These are phyloP conservation scores for Neophaeococcomyces aloes DNA, from an alignment of 2,329 filamentous ascomycete species.

Conservation along the genomic window DNA sequence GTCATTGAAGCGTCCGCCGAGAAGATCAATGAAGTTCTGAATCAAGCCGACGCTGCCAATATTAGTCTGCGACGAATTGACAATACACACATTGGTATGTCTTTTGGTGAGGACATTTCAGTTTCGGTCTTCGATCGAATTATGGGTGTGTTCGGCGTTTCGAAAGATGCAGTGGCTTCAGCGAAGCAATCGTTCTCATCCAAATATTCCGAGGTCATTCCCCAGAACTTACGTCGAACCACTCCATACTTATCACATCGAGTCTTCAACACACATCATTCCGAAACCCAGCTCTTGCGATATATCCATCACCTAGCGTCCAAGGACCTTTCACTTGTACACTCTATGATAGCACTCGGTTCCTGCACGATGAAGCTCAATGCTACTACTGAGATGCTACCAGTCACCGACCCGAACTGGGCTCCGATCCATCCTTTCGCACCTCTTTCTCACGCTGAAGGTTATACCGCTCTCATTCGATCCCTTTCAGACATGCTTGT, in stretches of 20 bases:
- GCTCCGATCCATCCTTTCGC: slow-evolving; percentile 73
- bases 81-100: slow-evolving; percentile 56
- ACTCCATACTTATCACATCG: slow-evolving; percentile 75
- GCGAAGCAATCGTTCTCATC: slow-evolving; percentile 28
- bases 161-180: slow-evolving; percentile 8
- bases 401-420: slow-evolving; percentile 66
- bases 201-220: slow-evolving; percentile 28
- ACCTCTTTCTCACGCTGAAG: slow-evolving; percentile 51
- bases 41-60: slow-evolving; percentile 36
- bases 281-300: slow-evolving; percentile 83
- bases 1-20: slow-evolving; percentile 50
- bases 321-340: slow-evolving; percentile 84
- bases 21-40: slow-evolving; percentile 42
- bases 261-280: slow-evolving; percentile 90
- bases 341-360: slow-evolving; percentile 95
- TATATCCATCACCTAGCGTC: slow-evolving; percentile 91
- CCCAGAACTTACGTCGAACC: slow-evolving; percentile 51
- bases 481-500: slow-evolving; percentile 66
- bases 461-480: slow-evolving; percentile 60
- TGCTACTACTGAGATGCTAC: slow-evolving; percentile 83
- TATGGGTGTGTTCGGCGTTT: slow-evolving; percentile 28
- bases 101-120: slow-evolving; percentile 56
- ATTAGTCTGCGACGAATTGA: slow-evolving; percentile 57
- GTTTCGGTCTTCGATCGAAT: slow-evolving; percentile 23
- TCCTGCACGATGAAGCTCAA: slow-evolving; percentile 99